Base-by-base conservation (phyloP, 2,329 filamentous ascomycete species). In the Fusarium circinatum region DNA sequence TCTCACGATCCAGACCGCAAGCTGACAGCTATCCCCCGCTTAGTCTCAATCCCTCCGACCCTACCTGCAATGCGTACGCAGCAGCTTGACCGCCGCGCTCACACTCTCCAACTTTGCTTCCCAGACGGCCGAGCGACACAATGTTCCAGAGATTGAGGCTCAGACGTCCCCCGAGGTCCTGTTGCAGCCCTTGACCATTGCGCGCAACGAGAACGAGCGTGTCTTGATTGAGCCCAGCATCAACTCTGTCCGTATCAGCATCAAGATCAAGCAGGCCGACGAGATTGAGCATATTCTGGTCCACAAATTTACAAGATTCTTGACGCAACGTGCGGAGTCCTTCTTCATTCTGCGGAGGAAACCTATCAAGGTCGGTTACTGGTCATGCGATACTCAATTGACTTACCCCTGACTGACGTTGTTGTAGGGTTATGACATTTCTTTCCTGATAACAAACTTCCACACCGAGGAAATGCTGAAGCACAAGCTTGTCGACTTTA, bases 241-340 rank as follows among this genome's bases (percentile, higher is more conserved):
- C 86, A 99, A 99, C 89, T 97, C 94, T 77, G 93, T 99, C 77
- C 93, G 96, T 78, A 93, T 99, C 80, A 98, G 94, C 89, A 97
- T 99, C 86, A 94, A 96, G 88, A 98, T 99, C 84, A 99, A 99
- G 87, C 96, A 99, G 87, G 96, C 96, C 71, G 96, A 99, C 83
- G 96, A 99, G 86, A 99, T 98, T 79, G 96, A 99, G 84, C 91
- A 97, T 82, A 98, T 99, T 75, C 87, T 99, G 71, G 96, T 99
- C 74, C 96, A 98, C 86, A 99, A 99, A 85, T 98, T 99, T 80
- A 98, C 95, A 45, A 90, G 96, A 64, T 99, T 99, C 88, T 85
- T 99, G 85, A 98, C 94, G 54, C 76, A 78, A 68, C 76, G 76
- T 67, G 96, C 96, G 55, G 96, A 99, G 85, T 94, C 94, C 0